Evolutionary conservation across 805 yeast genomes (phyloP).

Genomic region (Candida broadrunensis): DNA sequence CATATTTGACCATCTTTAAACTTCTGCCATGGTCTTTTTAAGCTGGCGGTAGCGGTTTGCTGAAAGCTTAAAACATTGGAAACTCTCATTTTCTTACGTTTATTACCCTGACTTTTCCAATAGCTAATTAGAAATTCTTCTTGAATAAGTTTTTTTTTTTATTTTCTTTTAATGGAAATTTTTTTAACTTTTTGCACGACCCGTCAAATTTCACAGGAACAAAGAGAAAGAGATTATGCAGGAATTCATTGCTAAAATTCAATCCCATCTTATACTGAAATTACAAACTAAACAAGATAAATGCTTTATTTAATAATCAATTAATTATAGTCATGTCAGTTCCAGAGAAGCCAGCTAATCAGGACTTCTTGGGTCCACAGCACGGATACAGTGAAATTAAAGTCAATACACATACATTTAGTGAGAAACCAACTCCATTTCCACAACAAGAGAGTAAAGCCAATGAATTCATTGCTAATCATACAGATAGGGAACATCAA

Average conservation of each 20-base stretch:
- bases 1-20: slow-evolving; percentile 79
- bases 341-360: slow-evolving; percentile 28
- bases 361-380: slow-evolving; percentile 25
- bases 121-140: no score
- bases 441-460: slow-evolving; percentile 22
- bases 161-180: no score
- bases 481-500: slow-evolving; percentile 29
- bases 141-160: no score
- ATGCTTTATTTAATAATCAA: no score
- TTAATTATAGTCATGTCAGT: no score
- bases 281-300: no score
- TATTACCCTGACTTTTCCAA: no score
- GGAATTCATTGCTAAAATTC: no score
- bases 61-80: slow-evolving; percentile 46
- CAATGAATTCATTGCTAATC: slow-evolving; percentile 21
- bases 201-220: no score
- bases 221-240: no score
- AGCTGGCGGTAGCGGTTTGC: slow-evolving; percentile 39
- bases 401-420: slow-evolving; percentile 27
- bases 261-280: no score
- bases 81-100: slow-evolving; percentile 42
- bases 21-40: slow-evolving; percentile 88
- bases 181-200: no score
- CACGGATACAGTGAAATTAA: slow-evolving; percentile 29
- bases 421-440: slow-evolving; percentile 32